Evolutionary conservation across 495 filamentous ascomycete genomes (phyloP).

Genomic region (Trichoderma virens): DNA sequence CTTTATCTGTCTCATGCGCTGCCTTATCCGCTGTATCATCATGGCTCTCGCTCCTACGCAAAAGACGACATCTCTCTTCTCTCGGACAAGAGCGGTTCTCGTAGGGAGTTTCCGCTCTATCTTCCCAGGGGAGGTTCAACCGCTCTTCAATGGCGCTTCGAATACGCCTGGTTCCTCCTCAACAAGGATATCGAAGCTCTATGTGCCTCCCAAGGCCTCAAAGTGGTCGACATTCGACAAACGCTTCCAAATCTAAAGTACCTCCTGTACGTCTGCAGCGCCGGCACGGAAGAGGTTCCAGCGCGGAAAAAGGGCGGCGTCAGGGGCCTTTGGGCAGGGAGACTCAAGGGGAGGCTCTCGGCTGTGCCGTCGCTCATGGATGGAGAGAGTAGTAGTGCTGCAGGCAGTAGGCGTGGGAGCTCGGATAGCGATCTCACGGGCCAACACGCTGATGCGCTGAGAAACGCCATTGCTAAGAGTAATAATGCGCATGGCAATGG

Average conservation of each 20-base stretch:
- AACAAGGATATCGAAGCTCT: constrained; percentile 91
- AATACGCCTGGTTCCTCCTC: constrained; percentile 88
- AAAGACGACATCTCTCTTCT: constrained; percentile 71
- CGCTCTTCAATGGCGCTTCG: constrained; percentile 72
- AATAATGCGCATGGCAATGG: constrained; percentile 13
- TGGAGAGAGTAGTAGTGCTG: constrained; percentile 29
- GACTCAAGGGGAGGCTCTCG: constrained; percentile 20
- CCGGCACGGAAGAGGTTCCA: constrained; percentile 68
- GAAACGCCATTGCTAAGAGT: constrained; percentile 22
- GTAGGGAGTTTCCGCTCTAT: constrained; percentile 70
- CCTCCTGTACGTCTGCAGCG: constrained; percentile 76
- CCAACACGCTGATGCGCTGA: constrained; percentile 29
- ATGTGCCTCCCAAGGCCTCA: constrained; percentile 62
- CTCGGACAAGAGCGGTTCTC: constrained; percentile 36
- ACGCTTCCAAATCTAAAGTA: constrained; percentile 92
- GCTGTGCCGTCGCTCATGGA: constrained; percentile 11
- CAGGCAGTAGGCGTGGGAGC: constrained; percentile 40
- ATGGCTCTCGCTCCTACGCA: constrained; percentile 67
- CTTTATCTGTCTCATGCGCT: constrained; percentile 74
- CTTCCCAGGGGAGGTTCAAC: constrained; percentile 53
- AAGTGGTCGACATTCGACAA: constrained; percentile 77
- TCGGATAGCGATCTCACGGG: constrained; percentile 34
- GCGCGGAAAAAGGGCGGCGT: constrained; percentile 72
- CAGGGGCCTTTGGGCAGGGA: constrained; percentile 49
- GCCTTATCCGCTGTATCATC: constrained; percentile 69